A percentile compares a stretch with the other conserved stretches of the same genome.
phyloP scores from a whole-genome alignment of 768 basidiomycete genomes.

The Auriscalpium orientale region DNA sequence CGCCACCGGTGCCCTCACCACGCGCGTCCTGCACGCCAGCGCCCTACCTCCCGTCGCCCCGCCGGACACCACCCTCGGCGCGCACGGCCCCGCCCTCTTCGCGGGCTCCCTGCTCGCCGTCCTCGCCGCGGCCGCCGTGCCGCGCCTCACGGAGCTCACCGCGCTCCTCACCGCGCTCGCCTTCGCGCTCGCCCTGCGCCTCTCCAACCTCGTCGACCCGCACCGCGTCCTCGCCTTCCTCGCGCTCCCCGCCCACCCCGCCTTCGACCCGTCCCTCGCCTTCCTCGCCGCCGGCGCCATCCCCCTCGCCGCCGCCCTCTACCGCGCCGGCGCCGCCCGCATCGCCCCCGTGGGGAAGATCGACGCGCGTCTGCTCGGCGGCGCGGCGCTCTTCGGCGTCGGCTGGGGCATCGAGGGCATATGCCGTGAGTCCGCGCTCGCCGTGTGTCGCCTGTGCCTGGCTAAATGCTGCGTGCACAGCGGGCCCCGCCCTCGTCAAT shows the following conservation, averaged over 20 bases:
- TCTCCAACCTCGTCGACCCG: conserved; percentile 47
- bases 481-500: conserved; percentile 57
- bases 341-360: conserved; percentile 34
- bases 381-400: conserved; percentile 50
- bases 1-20: conserved; percentile 38
- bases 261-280: conserved; percentile 51
- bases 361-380: conserved; percentile 39
- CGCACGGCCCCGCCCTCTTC: conserved; percentile 19
- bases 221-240: conserved; percentile 45
- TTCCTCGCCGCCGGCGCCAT: conserved; percentile 47
- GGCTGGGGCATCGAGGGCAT: conserved; percentile 57
- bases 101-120: conserved; percentile 18
- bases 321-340: conserved; percentile 32
- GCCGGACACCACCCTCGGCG: conserved; percentile 17
- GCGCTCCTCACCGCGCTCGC: conserved; percentile 36
- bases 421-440: conserved; percentile 44
- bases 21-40: conserved; percentile 29
- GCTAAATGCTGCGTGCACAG: conserved; percentile 24
- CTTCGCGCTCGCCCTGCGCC: conserved; percentile 46
- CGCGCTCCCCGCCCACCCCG: conserved; percentile 36
- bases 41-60: conserved; percentile 23
- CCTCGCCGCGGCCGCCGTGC: conserved; percentile 3
- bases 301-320: conserved; percentile 38
- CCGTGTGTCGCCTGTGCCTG: neutral
- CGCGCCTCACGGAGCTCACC: conserved; percentile 7